Evolutionary conservation across 208 protist species (phyloP).

Genomic region (Crithidia mellificae): DNA sequence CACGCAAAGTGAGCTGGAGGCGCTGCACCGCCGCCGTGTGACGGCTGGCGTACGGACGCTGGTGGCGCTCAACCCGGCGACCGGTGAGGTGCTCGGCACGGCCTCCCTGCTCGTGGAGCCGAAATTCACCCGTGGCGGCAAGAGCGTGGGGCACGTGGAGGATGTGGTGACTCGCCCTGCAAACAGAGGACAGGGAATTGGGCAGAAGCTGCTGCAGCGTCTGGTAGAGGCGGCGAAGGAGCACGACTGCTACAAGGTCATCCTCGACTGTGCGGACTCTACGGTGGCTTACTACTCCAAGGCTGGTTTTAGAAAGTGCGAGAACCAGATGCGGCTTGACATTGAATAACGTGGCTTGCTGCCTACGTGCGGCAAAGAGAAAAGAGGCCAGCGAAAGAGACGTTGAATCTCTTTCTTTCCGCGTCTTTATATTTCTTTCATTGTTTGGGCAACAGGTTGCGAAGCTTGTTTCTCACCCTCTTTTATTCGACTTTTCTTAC

Average conservation of each 20-base stretch:
- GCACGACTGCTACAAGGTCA: conserved; percentile 83
- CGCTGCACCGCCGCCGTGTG: conserved; percentile 27
- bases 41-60: conserved; percentile 45
- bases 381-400: too few relatives aligned
- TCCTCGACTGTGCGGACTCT: conserved; percentile 73
- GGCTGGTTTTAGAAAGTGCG: conserved; percentile 55
- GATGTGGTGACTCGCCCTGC: conserved; percentile 79
- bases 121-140: conserved; percentile 74
- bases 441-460: too few relatives aligned
- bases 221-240: conserved; percentile 46
- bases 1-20: conserved; percentile 28
- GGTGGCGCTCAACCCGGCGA: conserved; percentile 48
- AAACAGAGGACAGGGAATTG: conserved; percentile 59
- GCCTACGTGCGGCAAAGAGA: background rate
- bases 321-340: conserved; percentile 79
- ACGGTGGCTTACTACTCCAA: conserved; percentile 66
- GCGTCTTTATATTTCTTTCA: too few relatives aligned
- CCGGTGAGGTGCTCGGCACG: conserved; percentile 50
- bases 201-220: conserved; percentile 48
- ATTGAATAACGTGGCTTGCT: conserved; percentile 3
- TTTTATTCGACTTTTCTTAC: background rate
- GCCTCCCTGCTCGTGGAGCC: conserved; percentile 82
- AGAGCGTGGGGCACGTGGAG: conserved; percentile 81
- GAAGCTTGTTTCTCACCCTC: background rate
- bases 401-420: background rate